phyloP scores from a whole-genome alignment of 352 stramenopile species.

The Globisporangium sylvaticum region DNA sequence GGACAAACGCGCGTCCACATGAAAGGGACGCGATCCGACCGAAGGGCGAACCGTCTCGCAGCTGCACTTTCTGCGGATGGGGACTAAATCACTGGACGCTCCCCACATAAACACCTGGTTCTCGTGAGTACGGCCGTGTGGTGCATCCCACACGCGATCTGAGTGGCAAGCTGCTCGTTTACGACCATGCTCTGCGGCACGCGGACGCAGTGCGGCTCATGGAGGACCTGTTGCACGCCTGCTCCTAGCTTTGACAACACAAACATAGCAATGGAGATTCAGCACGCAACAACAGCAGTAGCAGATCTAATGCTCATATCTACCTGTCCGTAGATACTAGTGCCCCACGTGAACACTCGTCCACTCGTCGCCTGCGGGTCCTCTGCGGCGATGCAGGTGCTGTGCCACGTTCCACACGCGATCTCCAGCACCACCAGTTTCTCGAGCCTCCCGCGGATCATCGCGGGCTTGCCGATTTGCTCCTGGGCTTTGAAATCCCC shows the following conservation, averaged over 20 bases:
- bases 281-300: no score
- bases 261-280: no score
- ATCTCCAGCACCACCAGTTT: constrained; percentile 41
- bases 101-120: constrained; percentile 69
- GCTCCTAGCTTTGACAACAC: constrained; percentile 31
- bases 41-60: constrained; percentile 32
- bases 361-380: constrained; percentile 13
- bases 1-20: constrained; percentile 67
- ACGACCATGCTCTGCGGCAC: constrained; percentile 26
- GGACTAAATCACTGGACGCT: constrained; percentile 49
- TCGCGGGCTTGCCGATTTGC: constrained; percentile 24
- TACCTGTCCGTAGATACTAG: constrained; percentile 64
- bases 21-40: constrained; percentile 50
- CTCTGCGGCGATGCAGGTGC: constrained; percentile 45
- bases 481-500: constrained; percentile 12
- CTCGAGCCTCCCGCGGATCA: constrained; percentile 32
- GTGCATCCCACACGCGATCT: constrained; percentile 60
- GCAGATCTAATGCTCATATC: neutral
- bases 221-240: constrained; percentile 36
- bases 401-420: constrained; percentile 75
- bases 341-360: constrained; percentile 67
- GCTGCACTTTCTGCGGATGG: constrained; percentile 29
- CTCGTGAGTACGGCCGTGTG: constrained; percentile 56
- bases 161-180: constrained; percentile 36
- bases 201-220: constrained; percentile 39